phyloP scores from a whole-genome alignment of 768 basidiomycete species.

The Suillus subaureus region DNA sequence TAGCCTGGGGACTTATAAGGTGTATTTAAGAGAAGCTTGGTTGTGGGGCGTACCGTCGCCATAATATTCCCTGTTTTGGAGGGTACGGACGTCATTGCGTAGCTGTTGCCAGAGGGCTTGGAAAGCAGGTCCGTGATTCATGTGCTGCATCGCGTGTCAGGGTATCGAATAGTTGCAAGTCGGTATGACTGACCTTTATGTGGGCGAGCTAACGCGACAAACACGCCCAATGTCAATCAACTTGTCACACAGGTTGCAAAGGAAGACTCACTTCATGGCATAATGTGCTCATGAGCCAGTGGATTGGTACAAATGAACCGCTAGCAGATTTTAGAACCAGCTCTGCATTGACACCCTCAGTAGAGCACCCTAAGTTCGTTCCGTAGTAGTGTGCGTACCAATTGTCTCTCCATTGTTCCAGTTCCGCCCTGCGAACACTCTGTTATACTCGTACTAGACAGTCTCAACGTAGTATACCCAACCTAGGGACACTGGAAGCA shows the following conservation, averaged over 20 bases:
- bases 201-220: constrained; percentile 64
- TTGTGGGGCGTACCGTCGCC: constrained; percentile 63
- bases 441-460: constrained; percentile 73
- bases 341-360: constrained; percentile 45
- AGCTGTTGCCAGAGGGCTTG: constrained; percentile 75
- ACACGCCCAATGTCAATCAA: constrained; percentile 11
- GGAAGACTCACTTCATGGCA: constrained; percentile 73
- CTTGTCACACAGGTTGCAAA: constrained; percentile 4
- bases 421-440: constrained; percentile 79
- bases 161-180: neutral
- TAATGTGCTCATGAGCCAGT: constrained; percentile 74
- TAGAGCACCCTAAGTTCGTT: neutral
- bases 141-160: constrained; percentile 50
- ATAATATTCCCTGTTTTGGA: constrained; percentile 79
- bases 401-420: constrained; percentile 85
- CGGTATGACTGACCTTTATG: constrained; percentile 57
- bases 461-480: constrained; percentile 1
- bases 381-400: constrained; percentile 43
- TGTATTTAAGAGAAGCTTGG: neutral
- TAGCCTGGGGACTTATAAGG: constrained; percentile 52
- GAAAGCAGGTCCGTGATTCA: constrained; percentile 79
- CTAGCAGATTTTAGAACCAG: constrained; percentile 67
- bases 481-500: neutral
- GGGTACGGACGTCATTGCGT: constrained; percentile 60
- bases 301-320: constrained; percentile 62